phyloP scores from a whole-genome alignment of 2,329 filamentous ascomycete species.

The Periconia sp. region DNA sequence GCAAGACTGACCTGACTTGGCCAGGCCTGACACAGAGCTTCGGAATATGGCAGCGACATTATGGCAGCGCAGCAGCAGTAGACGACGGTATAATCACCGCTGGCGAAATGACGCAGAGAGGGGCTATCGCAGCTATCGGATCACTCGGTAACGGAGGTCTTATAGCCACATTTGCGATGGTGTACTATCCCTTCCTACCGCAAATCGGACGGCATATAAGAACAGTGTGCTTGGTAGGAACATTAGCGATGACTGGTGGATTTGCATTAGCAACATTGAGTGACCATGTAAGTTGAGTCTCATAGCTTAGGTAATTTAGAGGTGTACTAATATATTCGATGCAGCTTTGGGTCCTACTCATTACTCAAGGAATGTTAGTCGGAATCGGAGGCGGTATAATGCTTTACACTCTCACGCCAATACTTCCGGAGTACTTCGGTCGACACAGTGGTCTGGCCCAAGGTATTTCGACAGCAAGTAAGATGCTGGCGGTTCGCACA shows the following conservation, averaged over 20 bases:
- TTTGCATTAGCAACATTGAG: slow-evolving; percentile 20
- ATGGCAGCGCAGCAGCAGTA: slow-evolving; percentile 20
- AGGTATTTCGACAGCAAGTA: slow-evolving; percentile 21
- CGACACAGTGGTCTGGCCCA: slow-evolving; percentile 49
- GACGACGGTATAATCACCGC: slow-evolving; percentile 16
- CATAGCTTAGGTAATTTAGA: neutral
- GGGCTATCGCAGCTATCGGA: slow-evolving; percentile 24
- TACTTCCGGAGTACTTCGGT: slow-evolving; percentile 58
- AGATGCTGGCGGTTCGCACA: no score
- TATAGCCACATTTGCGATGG: slow-evolving; percentile 20
- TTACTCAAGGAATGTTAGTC: slow-evolving; percentile 53
- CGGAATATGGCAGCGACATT: slow-evolving; percentile 29
- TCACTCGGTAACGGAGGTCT: slow-evolving; percentile 27
- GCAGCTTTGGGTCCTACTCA: slow-evolving; percentile 48
- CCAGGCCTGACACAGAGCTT: slow-evolving; percentile 27
- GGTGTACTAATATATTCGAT: neutral
- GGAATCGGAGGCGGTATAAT: slow-evolving; percentile 54
- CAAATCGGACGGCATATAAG: slow-evolving; percentile 22
- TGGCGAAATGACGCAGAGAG: slow-evolving; percentile 14
- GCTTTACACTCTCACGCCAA: slow-evolving; percentile 53
- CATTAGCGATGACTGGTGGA: slow-evolving; percentile 18
- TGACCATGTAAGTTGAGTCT: slow-evolving; percentile 17
- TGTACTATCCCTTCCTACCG: slow-evolving; percentile 25
- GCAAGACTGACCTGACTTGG: no score
- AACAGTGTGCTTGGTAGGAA: slow-evolving; percentile 19